Base-by-base conservation (phyloP, 2,329 filamentous ascomycete genomes). In the Xylariaceae sp. region DNA sequence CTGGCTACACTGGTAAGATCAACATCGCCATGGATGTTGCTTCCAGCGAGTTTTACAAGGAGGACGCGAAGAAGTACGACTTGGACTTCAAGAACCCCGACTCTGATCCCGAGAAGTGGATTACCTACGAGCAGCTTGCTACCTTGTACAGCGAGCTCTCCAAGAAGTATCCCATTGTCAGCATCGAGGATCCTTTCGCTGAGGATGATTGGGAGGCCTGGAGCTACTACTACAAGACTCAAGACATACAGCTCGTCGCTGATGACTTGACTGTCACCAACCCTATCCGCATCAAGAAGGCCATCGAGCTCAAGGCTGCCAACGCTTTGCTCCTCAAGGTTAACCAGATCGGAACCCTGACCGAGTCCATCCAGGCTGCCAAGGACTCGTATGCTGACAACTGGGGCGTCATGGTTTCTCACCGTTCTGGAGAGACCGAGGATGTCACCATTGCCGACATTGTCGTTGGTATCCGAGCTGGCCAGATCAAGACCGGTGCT, bases 11-110 rank as follows among this genome's bases (percentile, higher is more conserved):
- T 54, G 94, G 93, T 75, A 81, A 94, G 83, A 87, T 99, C 74
- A 90, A 96, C 76, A 99, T 99, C 68, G 94, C 94, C 73, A 96
- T 99, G 91, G 94, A 99, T 70, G 93, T 97, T 72, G 94, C 94
- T 62, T 97, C 94, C 62, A 96, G 89, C 81, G 94, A 99, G 77
- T 99, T 99, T 84, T 99, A 99, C 88, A 97, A 97, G 82, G 76
- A 80, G 68, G 90, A 94, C 47, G 93, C 79, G 73, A 97, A 97
- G 89, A 97, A 97, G 84, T 99, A 99, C 84, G 94, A 99, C 73
- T 84, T 99, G 62, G 94, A 97, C 87, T 99, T 97, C 90, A 97
- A 99, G 90, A 99, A 99, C 86, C 93, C 94, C 69, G 88, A 97
- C 60, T 94, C 88, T 74, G 94, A 99, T 81, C 83, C 86, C 71